Percentiles rank a stretch among this genome's conserved stretches.
phyloP scores from a whole-genome alignment of 2,329 filamentous ascomycete species.

The Blastomyces parvus region DNA sequence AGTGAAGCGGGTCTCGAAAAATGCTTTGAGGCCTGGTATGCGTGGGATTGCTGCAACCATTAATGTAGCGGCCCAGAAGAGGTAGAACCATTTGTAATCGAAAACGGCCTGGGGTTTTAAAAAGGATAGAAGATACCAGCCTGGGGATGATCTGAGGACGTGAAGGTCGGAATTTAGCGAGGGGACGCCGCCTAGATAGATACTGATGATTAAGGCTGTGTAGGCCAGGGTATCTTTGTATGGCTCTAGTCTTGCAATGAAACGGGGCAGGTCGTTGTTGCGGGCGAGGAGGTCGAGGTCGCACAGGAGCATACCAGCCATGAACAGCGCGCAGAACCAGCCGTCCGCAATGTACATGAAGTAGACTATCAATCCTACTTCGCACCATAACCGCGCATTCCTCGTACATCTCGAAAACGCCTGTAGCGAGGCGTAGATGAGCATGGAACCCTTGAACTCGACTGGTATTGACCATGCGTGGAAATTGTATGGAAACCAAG shows the following conservation, averaged over 20 bases:
- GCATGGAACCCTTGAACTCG: constrained; percentile 55
- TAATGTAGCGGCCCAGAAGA: constrained; percentile 36
- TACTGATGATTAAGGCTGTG: constrained; percentile 42
- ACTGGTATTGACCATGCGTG: constrained; percentile 57
- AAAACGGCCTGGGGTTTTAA: constrained; percentile 57
- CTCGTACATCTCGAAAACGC: constrained; percentile 49
- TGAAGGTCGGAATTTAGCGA: constrained; percentile 41
- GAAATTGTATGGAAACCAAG: constrained; percentile 50
- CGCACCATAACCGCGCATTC: constrained; percentile 47
- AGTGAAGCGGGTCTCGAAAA: constrained; percentile 34
- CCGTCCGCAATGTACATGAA: constrained; percentile 61
- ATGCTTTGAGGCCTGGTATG: constrained; percentile 31
- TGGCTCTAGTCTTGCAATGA: constrained; percentile 39
- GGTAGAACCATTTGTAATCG: constrained; percentile 35
- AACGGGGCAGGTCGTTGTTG: constrained; percentile 42
- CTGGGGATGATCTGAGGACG: constrained; percentile 45
- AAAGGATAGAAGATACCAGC: constrained; percentile 52
- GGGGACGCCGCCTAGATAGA: constrained; percentile 55
- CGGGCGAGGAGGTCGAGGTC: constrained; percentile 51
- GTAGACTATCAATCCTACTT: constrained; percentile 49
- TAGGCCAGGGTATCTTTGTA: constrained; percentile 46
- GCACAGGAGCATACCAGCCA: constrained; percentile 52
- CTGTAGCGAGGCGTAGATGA: constrained; percentile 49
- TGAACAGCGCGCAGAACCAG: constrained; percentile 52
- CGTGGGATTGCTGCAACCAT: constrained; percentile 37